These are phyloP conservation scores for Colletotrichum cereale DNA, from an alignment of 2,329 filamentous ascomycete genomes.

Conservation along the genomic window DNA sequence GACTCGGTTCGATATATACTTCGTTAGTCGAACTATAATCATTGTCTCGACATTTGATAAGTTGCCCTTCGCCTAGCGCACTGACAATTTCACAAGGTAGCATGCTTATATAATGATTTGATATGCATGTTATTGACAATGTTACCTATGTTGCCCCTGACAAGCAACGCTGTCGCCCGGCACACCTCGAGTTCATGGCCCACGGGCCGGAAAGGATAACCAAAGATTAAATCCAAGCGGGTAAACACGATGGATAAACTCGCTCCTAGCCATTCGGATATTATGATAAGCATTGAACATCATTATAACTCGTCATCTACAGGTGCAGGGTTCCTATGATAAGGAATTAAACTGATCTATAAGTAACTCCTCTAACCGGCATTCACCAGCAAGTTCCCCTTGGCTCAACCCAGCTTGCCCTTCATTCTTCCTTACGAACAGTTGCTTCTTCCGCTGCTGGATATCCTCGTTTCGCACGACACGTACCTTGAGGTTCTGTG, in stretches of 20 bases:
- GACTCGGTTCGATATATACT: background rate
- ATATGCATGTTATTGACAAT: background rate
- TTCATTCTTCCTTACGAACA: background rate
- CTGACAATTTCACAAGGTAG: background rate
- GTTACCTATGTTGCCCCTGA: background rate
- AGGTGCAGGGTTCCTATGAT: background rate
- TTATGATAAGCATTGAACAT: background rate
- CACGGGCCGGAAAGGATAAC: background rate
- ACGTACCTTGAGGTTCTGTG: background rate
- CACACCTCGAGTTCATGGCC: background rate
- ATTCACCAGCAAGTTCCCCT: background rate
- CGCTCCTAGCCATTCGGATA: constrained; percentile 28
- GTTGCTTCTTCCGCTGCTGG: too few species aligned
- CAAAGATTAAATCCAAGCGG: constrained; percentile 20
- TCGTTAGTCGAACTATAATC: background rate
- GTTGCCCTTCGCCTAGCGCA: background rate
- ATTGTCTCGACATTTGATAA: background rate
- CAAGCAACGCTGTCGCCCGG: background rate
- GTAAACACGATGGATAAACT: constrained; percentile 42
- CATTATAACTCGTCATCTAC: constrained; percentile 4
- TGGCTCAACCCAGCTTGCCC: background rate
- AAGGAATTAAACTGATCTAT: background rate
- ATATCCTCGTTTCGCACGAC: background rate
- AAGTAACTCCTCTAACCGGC: background rate
- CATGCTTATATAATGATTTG: too few species aligned